These are phyloP conservation scores for Rhizopogon sp. DNA, from an alignment of 768 basidiomycete genomes.

Conservation along the genomic window DNA sequence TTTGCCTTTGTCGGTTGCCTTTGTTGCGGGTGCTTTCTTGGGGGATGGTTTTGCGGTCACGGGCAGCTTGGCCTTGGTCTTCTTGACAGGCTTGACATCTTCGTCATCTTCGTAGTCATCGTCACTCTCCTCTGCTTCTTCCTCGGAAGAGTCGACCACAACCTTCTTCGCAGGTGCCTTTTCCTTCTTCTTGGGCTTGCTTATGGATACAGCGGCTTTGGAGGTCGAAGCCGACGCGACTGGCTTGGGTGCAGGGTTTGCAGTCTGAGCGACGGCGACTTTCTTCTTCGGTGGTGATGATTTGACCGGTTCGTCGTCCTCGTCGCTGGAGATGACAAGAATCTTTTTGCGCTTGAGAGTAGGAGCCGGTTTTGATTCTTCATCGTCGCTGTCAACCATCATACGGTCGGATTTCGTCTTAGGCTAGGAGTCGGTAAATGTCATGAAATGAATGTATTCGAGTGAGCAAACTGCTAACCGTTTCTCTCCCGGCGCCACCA, in stretches of 20 bases:
- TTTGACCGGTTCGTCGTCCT: constrained; percentile 30
- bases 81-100: constrained; percentile 4
- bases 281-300: constrained; percentile 39
- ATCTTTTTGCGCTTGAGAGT: constrained; percentile 28
- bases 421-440: background rate
- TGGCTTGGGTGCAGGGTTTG: constrained; percentile 4
- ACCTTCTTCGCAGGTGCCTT: constrained; percentile 15
- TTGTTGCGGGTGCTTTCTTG: constrained; percentile 10
- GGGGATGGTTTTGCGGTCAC: constrained; percentile 11
- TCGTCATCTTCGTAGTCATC: constrained; percentile 13
- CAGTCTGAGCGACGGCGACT: constrained; percentile 13
- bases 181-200: background rate
- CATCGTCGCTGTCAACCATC: constrained; percentile 22
- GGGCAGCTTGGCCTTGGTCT: constrained; percentile 3
- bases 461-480: background rate
- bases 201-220: background rate
- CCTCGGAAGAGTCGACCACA: constrained; percentile 24
- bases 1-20: constrained; percentile 11
- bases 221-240: background rate
- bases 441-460: background rate
- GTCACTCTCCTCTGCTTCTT: constrained; percentile 17
- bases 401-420: constrained; percentile 13
- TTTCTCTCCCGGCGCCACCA: constrained; percentile 10
- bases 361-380: constrained; percentile 8
- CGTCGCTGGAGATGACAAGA: constrained; percentile 30